Evolutionary conservation across 108 stramenopile species (phyloP).

Genomic region (Cyclostephanos invisitatus): DNA sequence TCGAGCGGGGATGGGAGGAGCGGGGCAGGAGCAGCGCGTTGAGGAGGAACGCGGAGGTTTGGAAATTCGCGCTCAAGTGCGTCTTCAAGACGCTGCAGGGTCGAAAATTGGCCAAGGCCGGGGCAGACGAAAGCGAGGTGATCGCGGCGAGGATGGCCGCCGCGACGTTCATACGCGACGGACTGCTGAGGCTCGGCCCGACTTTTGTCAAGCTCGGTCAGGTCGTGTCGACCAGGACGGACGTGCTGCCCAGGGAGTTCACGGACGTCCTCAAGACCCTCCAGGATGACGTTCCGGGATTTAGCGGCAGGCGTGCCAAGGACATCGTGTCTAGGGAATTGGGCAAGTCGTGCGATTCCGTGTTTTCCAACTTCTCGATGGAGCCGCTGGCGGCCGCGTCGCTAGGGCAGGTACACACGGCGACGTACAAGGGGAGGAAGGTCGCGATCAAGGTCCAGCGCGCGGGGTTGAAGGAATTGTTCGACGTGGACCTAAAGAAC

Average conservation of each 20-base stretch:
- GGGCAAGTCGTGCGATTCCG: conserved; percentile 67
- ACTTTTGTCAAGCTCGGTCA: conserved; percentile 94
- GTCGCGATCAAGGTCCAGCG: conserved; percentile 94
- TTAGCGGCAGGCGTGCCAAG: conserved; percentile 83
- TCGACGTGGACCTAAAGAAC: conserved; percentile 95
- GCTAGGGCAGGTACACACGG: conserved; percentile 94
- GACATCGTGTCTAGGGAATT: conserved; percentile 87
- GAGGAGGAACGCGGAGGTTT: conserved; percentile 82
- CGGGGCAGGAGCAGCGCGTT: conserved; percentile 67
- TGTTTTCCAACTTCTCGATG: conserved; percentile 83
- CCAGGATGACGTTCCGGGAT: conserved; percentile 96
- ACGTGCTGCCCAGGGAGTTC: conserved; percentile 87
- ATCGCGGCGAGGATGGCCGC: conserved; percentile 68
- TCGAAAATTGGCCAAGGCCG: conserved; percentile 69
- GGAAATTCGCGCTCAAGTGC: conserved; percentile 84
- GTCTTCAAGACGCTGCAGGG: conserved; percentile 80
- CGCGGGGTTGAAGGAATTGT: conserved; percentile 91
- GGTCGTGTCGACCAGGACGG: conserved; percentile 76
- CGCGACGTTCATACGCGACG: conserved; percentile 86
- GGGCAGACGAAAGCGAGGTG: conserved; percentile 69
- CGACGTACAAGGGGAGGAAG: conserved; percentile 82
- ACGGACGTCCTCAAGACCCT: conserved; percentile 89
- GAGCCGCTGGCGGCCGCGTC: conserved; percentile 90
- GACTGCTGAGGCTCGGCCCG: conserved; percentile 87
- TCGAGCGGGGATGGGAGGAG: conserved; percentile 81